A percentile compares a stretch with the other conserved stretches of the same genome.
Conservation (phyloP, 2,329 filamentous ascomycete genomes). For the Sporothrix brasiliensis region DNA sequence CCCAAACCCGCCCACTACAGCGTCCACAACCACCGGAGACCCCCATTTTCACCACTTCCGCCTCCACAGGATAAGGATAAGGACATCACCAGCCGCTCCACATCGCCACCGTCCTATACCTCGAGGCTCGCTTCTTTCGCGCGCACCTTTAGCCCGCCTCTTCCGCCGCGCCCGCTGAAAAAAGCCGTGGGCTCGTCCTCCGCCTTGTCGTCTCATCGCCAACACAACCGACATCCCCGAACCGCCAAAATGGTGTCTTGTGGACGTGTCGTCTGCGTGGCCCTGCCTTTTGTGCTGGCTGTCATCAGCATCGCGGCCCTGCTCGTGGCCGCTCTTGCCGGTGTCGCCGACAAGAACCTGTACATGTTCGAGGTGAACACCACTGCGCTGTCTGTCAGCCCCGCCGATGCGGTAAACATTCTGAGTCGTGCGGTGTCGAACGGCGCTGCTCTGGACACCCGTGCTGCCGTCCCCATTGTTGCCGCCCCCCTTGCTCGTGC, state of each 20-base stretch:
- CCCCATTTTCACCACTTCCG: neutral
- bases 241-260: conserved; percentile 45
- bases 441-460: neutral
- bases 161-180: conserved; percentile 23
- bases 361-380: conserved; percentile 65
- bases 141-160: conserved; percentile 25
- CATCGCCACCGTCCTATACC: conserved; percentile 27
- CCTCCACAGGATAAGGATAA: no score
- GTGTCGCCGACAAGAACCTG: conserved; percentile 58
- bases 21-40: neutral
- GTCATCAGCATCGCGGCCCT: conserved; percentile 74
- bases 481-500: neutral
- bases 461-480: neutral
- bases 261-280: conserved; percentile 83
- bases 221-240: neutral
- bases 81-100: neutral
- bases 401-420: conserved; percentile 32
- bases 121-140: conserved; percentile 20
- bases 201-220: neutral
- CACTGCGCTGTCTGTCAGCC: conserved; percentile 58
- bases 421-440: conserved; percentile 15
- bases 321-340: conserved; percentile 59
- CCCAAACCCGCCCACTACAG: conserved; percentile 26
- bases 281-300: conserved; percentile 81
- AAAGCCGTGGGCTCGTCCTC: conserved; percentile 7